A percentile compares a stretch with the other conserved stretches of the same genome.
These are phyloP conservation scores for Candida germanica DNA, from an alignment of 805 yeast species.

Conservation along the genomic window DNA sequence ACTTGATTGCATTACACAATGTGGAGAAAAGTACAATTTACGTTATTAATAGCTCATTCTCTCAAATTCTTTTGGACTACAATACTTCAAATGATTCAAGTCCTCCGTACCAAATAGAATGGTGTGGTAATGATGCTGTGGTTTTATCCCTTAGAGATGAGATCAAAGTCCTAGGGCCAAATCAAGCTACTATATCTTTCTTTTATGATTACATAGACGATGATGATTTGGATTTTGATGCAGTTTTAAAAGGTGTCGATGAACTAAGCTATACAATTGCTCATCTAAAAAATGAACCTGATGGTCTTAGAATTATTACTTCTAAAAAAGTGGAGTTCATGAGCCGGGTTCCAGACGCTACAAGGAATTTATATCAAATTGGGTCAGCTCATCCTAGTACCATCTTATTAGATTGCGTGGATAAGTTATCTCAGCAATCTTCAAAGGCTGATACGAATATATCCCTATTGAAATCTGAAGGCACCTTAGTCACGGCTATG, in stretches of 20 bases:
- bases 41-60: conserved; percentile 49
- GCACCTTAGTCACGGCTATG: conserved; percentile 56
- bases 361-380: conserved; percentile 65
- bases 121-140: conserved; percentile 89
- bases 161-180: conserved; percentile 68
- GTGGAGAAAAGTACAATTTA: conserved; percentile 38
- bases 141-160: conserved; percentile 63
- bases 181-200: conserved; percentile 53
- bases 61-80: conserved; percentile 42
- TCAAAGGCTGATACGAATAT: conserved; percentile 82
- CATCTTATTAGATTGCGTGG: conserved; percentile 72
- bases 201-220: conserved; percentile 39
- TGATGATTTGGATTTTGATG: conserved; percentile 29
- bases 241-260: conserved; percentile 14
- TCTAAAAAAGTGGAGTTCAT: conserved; percentile 56
- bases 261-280: conserved; percentile 32
- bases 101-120: conserved; percentile 50
- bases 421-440: conserved; percentile 57
- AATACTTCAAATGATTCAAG: conserved; percentile 38
- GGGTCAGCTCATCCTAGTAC: conserved; percentile 87
- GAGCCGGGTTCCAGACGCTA: conserved; percentile 55
- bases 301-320: conserved; percentile 72
- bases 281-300: conserved; percentile 51
- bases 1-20: conserved; percentile 51
- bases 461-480: conserved; percentile 45